Conservation (phyloP, 1,284 basidiomycete species). For the Mycosarcoma mackinlayi region DNA sequence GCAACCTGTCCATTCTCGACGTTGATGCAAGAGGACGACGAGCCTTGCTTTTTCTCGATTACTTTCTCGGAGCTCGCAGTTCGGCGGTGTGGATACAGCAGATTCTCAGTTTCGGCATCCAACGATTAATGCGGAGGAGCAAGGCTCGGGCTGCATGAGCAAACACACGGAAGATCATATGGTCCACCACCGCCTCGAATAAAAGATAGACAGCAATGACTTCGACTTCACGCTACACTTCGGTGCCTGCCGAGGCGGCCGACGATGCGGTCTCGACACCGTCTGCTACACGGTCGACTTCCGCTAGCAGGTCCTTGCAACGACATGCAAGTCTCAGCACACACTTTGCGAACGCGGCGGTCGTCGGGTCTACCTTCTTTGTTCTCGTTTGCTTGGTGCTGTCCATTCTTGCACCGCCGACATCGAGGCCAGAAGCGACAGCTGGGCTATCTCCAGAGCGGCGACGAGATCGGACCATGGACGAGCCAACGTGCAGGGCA, state of each 20-base stretch:
- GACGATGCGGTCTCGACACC: not conserved
- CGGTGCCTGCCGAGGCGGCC: conserved; percentile 12
- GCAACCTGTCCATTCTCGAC: no score
- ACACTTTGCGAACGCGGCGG: conserved; percentile 12
- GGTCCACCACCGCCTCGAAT: no score
- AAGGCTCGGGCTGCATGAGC: no score
- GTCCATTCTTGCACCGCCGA: no score
- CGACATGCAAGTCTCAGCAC: not conserved
- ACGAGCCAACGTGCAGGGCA: conserved; percentile 26
- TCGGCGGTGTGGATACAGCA: no score
- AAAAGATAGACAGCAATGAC: conserved; percentile 18
- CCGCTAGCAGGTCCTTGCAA: conserved; percentile 1
- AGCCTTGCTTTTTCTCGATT: no score
- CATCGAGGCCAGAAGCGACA: no score
- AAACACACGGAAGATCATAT: no score
- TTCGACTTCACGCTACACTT: conserved; percentile 20
- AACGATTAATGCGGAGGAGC: no score
- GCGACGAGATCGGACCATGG: conserved; percentile 35
- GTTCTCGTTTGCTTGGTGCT: conserved; percentile 19
- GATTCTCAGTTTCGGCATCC: no score
- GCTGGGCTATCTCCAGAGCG: conserved; percentile 14
- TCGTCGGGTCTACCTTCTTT: conserved; percentile 24
- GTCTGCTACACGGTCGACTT: not conserved
- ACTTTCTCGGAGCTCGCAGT: no score
- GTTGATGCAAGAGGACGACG: no score